Evolutionary conservation across 2,329 filamentous ascomycete species (phyloP).

Genomic region (Trichoderma endophyticum): DNA sequence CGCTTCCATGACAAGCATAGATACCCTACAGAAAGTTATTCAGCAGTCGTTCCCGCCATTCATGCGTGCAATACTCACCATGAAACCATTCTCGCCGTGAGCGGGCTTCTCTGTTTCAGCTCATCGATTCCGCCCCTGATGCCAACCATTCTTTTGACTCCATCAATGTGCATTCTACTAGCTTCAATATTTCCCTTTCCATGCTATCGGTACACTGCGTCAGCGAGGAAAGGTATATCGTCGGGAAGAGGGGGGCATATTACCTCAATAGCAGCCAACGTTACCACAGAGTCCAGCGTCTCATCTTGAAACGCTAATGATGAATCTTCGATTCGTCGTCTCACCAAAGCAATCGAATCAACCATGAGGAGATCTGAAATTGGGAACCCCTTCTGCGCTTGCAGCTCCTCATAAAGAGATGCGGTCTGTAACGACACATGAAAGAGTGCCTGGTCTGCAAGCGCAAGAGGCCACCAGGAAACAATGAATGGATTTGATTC

Average conservation of each 20-base stretch:
- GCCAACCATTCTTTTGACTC: neutral
- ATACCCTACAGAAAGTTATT: neutral
- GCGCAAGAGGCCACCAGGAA: conserved; percentile 12
- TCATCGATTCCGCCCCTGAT: neutral
- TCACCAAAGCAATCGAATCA: neutral
- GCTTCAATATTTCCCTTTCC: conserved; percentile 12
- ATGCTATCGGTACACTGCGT: neutral
- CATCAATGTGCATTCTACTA: conserved; percentile 6
- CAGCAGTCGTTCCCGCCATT: neutral
- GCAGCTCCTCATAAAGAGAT: conserved; percentile 10
- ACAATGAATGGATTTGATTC: conserved; percentile 10
- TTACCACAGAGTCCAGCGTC: conserved; percentile 8
- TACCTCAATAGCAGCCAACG: conserved; percentile 8
- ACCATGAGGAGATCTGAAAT: conserved; percentile 12
- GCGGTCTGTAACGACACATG: conserved; percentile 13
- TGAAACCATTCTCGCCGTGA: conserved; percentile 10
- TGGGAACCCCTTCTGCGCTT: conserved; percentile 4
- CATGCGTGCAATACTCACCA: neutral
- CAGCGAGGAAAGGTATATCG: neutral
- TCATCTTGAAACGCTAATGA: conserved; percentile 5
- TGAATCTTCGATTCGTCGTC: neutral
- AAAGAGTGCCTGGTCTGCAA: conserved; percentile 1
- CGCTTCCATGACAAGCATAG: conserved; percentile 5
- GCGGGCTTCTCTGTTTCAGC: neutral
- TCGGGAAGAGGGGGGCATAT: neutral